Evolutionary conservation across 352 stramenopile genomes (phyloP).

Genomic region (Bremia lactucae): DNA sequence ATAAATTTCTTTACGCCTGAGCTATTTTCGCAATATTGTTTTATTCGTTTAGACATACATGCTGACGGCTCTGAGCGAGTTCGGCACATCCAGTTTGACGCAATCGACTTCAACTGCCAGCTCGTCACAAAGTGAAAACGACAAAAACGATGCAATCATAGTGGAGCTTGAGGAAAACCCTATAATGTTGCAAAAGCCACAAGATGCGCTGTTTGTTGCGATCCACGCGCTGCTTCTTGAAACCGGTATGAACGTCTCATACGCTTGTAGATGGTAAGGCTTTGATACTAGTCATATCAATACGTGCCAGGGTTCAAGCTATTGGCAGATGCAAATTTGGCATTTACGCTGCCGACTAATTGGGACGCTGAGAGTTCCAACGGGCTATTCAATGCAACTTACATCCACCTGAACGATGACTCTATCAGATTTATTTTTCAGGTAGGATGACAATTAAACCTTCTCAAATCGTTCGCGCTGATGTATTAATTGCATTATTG

Average conservation of each 20-base stretch:
- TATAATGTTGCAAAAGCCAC: slow-evolving; percentile 31
- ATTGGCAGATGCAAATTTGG: slow-evolving; percentile 8
- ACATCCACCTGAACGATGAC: slow-evolving; percentile 41
- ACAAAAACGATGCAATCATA: slow-evolving; percentile 37
- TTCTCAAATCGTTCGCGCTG: neutral
- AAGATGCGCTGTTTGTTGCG: slow-evolving; percentile 60
- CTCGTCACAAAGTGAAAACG: slow-evolving; percentile 5
- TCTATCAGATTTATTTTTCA: slow-evolving; percentile 53
- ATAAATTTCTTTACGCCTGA: neutral
- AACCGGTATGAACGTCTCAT: slow-evolving; percentile 26
- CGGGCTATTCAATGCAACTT: slow-evolving; percentile 49
- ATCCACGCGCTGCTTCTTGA: slow-evolving; percentile 66
- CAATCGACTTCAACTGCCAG: neutral
- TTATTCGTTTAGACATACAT: slow-evolving; percentile 50
- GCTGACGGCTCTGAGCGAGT: slow-evolving; percentile 42
- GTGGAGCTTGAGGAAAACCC: slow-evolving; percentile 31
- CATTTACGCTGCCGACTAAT: slow-evolving; percentile 29
- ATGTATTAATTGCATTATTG: neutral
- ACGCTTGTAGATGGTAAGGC: neutral
- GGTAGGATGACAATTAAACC: slow-evolving; percentile 13
- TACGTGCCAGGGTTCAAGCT: slow-evolving; percentile 32
- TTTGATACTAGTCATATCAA: slow-evolving; percentile 1
- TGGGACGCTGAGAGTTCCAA: slow-evolving; percentile 52
- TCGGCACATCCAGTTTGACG: slow-evolving; percentile 13
- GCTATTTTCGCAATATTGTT: neutral